These are phyloP conservation scores for Narthecium ossifragum DNA, from an alignment of 106 monocot genomes.

Conservation along the genomic window DNA sequence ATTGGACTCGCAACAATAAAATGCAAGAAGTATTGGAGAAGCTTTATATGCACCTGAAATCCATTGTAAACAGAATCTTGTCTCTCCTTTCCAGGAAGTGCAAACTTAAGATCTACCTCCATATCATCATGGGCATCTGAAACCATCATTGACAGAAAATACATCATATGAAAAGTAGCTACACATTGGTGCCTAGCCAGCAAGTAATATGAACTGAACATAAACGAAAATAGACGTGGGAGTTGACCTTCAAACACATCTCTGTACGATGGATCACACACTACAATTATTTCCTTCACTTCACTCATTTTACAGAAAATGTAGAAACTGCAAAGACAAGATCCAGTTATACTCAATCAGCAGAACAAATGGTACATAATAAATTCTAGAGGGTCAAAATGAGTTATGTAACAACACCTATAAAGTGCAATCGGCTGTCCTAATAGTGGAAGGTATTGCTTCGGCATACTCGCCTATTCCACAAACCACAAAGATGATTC, in stretches of 20 bases:
- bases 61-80: slow-evolving; percentile 98
- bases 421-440: slow-evolving; percentile 94
- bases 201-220: too few relatives aligned
- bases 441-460: slow-evolving; percentile 88
- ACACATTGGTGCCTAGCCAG: too few relatives aligned
- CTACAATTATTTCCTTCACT: slow-evolving; percentile 96
- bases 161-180: too few relatives aligned
- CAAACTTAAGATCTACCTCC: slow-evolving; percentile 66
- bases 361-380: too few relatives aligned
- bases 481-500: neutral
- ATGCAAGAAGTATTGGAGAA: slow-evolving; percentile 1
- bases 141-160: slow-evolving; percentile 11
- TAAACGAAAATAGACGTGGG: too few relatives aligned
- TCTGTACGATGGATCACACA: slow-evolving; percentile 88
- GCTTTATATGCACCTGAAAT: slow-evolving; percentile 54
- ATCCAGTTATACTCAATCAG: too few relatives aligned
- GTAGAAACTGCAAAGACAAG: slow-evolving; percentile 52
- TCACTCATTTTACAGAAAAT: slow-evolving; percentile 70
- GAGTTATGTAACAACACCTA: slow-evolving; percentile 39
- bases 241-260: slow-evolving; percentile 83
- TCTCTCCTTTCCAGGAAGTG: slow-evolving; percentile 93
- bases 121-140: slow-evolving; percentile 55
- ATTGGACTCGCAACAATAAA: too few relatives aligned
- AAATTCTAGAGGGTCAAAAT: neutral
- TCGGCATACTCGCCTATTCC: slow-evolving; percentile 80